A percentile compares a stretch with the other conserved stretches of the same genome.
Evolutionary conservation across 2,329 filamentous ascomycete species (phyloP).

Genomic region (Cytospora chrysosperma): DNA sequence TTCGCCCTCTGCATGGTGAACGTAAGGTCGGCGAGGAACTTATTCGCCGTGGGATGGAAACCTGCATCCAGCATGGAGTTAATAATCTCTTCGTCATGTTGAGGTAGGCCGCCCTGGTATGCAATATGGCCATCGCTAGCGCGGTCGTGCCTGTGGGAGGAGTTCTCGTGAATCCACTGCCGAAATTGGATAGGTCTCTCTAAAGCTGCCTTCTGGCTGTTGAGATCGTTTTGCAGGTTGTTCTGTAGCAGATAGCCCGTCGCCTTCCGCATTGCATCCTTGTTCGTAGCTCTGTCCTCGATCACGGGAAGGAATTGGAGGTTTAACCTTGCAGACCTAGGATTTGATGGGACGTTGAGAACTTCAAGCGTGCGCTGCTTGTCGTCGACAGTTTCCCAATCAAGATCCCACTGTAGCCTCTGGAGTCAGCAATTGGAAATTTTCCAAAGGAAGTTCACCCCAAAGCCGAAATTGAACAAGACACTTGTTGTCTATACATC

Average conservation of each 20-base stretch:
- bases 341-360: slow-evolving; percentile 44
- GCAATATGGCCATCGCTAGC: slow-evolving; percentile 40
- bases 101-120: slow-evolving; percentile 52
- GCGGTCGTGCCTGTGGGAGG: slow-evolving; percentile 36
- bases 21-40: slow-evolving; percentile 49
- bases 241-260: slow-evolving; percentile 51
- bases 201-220: slow-evolving; percentile 51
- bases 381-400: slow-evolving; percentile 41
- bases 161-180: slow-evolving; percentile 51
- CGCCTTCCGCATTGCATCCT: slow-evolving; percentile 41
- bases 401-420: slow-evolving; percentile 49
- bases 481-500: too few relatives aligned
- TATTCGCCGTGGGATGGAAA: slow-evolving; percentile 51
- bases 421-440: neutral
- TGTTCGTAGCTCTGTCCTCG: slow-evolving; percentile 54
- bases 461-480: too few relatives aligned
- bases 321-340: slow-evolving; percentile 59
- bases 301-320: slow-evolving; percentile 68
- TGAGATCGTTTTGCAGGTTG: slow-evolving; percentile 52
- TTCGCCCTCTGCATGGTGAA: slow-evolving; percentile 48
- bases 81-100: slow-evolving; percentile 49
- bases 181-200: slow-evolving; percentile 49
- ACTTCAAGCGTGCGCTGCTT: slow-evolving; percentile 66
- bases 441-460: too few relatives aligned
- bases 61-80: slow-evolving; percentile 58